These are phyloP conservation scores for Euphorbia pulcherrima DNA, from an alignment of 345 rosid species.

Conservation along the genomic window DNA sequence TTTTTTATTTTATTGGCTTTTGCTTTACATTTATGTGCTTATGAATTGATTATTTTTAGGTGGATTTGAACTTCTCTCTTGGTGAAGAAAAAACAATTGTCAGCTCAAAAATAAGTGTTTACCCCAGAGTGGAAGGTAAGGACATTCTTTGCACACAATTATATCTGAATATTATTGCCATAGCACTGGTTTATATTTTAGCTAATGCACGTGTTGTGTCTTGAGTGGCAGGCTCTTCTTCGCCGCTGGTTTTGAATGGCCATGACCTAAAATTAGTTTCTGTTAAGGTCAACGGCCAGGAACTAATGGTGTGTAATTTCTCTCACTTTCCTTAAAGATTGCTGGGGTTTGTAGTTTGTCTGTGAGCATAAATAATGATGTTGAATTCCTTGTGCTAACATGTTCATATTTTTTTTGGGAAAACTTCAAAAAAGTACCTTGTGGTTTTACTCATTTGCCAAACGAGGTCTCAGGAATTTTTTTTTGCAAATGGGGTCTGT, in stretches of 20 bases:
- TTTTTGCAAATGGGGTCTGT: too few relatives aligned
- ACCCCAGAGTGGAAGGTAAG: constrained; percentile 80
- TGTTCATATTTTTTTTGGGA: not conserved
- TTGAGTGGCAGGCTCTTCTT: constrained; percentile 60
- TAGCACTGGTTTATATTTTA: not conserved
- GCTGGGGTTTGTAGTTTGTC: not conserved
- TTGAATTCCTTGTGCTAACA: not conserved
- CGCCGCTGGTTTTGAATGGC: constrained; percentile 84
- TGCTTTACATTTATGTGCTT: constrained; percentile 11
- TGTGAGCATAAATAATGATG: not conserved
- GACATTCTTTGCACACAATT: constrained; percentile 3
- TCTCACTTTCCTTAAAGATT: not conserved
- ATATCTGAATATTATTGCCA: not conserved
- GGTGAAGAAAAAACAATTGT: constrained; percentile 96
- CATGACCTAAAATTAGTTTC: constrained; percentile 68
- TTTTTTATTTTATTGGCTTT: constrained; percentile 18
- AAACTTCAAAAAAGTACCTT: too few relatives aligned
- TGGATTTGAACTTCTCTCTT: constrained; percentile 70
- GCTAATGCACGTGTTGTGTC: not conserved
- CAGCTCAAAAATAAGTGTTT: constrained; percentile 66
- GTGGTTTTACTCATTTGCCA: too few relatives aligned
- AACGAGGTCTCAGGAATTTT: too few relatives aligned
- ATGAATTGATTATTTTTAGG: constrained; percentile 41
- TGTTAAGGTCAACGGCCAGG: constrained; percentile 58
- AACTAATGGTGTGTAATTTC: constrained; percentile 53